These are phyloP conservation scores for Globisporangium abappressorium DNA, from an alignment of 352 stramenopile species.

Conservation along the genomic window DNA sequence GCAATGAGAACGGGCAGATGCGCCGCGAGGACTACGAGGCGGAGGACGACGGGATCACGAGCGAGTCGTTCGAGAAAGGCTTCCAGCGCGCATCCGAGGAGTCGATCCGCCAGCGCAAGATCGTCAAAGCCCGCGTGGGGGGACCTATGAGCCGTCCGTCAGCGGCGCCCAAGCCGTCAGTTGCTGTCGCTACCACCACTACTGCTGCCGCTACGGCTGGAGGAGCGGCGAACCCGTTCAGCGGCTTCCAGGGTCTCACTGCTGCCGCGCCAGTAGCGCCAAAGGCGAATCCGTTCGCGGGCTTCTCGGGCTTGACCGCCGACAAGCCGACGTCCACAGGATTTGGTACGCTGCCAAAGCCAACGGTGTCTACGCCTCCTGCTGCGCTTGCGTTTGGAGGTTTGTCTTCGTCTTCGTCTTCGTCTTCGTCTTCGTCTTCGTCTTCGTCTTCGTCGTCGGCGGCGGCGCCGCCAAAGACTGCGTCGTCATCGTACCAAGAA, in stretches of 20 bases:
- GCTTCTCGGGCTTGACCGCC: conserved; percentile 53
- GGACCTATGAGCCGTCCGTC: conserved; percentile 17
- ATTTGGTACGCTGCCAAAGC: conserved; percentile 7
- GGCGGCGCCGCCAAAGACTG: not conserved
- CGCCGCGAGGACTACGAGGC: conserved; percentile 84
- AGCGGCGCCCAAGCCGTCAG: conserved; percentile 18
- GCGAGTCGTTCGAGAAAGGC: conserved; percentile 51
- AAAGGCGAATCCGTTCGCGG: conserved; percentile 58
- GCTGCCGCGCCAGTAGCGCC: conserved; percentile 13
- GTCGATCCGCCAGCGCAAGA: conserved; percentile 70
- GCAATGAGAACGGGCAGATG: conserved; percentile 84
- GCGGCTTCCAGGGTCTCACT: conserved; percentile 46
- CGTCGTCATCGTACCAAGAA: conserved; percentile 53
- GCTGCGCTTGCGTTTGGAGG: not conserved
- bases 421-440: conserved; percentile 3
- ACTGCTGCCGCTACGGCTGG: conserved; percentile 6
- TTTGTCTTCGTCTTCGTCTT: not conserved
- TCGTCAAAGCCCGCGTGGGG: conserved; percentile 65
- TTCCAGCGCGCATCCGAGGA: conserved; percentile 73
- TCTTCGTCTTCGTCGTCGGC: not conserved
- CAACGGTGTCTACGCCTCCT: not conserved
- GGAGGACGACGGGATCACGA: conserved; percentile 32
- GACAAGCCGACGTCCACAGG: conserved; percentile 13
- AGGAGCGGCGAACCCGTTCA: conserved; percentile 38
- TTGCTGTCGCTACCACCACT: not conserved